These are phyloP conservation scores for Fusarium metavorans DNA, from an alignment of 2,329 filamentous ascomycete genomes.

Conservation along the genomic window DNA sequence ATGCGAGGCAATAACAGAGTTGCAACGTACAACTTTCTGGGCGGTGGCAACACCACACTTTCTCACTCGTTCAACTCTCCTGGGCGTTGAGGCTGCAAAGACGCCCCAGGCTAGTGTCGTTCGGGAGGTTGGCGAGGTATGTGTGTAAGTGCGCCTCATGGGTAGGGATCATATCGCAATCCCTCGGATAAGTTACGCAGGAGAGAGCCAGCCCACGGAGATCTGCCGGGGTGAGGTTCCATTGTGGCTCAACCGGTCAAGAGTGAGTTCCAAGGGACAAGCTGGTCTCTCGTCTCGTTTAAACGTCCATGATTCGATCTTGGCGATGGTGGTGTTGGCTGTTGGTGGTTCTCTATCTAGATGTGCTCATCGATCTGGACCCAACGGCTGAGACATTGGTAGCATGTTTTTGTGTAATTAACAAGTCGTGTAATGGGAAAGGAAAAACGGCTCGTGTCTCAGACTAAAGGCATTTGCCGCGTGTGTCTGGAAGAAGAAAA, in stretches of 20 bases:
- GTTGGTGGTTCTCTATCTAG: not conserved
- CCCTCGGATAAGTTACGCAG: constrained; percentile 4
- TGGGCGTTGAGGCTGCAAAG: not conserved
- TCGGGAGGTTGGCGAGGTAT: constrained; percentile 24
- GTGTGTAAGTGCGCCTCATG: constrained; percentile 23
- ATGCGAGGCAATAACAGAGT: constrained; percentile 2
- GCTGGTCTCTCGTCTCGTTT: not conserved
- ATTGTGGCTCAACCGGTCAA: constrained; percentile 3
- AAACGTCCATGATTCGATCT: not conserved
- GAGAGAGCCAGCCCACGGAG: not conserved
- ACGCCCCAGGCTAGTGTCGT: constrained; percentile 1
- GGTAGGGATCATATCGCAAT: constrained; percentile 32
- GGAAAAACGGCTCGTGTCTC: constrained; percentile 17
- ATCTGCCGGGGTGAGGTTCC: constrained; percentile 2
- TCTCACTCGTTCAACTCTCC: constrained; percentile 8
- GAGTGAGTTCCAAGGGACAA: not conserved
- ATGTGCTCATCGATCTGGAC: not conserved
- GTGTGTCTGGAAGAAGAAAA: not conserved
- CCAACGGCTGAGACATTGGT: constrained; percentile 1
- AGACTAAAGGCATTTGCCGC: constrained; percentile 10
- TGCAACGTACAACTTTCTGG: constrained; percentile 22
- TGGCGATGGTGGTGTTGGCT: not conserved
- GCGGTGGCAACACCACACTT: constrained; percentile 32
- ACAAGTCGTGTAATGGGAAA: not conserved
- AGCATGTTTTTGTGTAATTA: constrained; percentile 11